A percentile compares a stretch with the other conserved stretches of the same genome.
These are phyloP conservation scores for Hypoxylon sp. DNA, from an alignment of 2,329 filamentous ascomycete genomes.

Conservation along the genomic window DNA sequence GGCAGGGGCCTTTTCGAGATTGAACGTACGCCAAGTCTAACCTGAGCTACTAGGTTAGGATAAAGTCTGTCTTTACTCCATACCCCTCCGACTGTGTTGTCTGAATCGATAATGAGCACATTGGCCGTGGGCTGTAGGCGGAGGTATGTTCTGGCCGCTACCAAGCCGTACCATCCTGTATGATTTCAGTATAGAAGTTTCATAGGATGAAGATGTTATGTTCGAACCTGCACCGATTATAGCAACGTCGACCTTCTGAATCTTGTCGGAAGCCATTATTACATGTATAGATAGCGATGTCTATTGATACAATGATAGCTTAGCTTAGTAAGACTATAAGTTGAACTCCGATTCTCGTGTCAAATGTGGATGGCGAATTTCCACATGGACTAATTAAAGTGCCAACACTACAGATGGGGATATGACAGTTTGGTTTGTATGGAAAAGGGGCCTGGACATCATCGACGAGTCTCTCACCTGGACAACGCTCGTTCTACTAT, in stretches of 20 bases:
- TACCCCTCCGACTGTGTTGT: conserved; percentile 47
- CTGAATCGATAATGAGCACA: conserved; percentile 48
- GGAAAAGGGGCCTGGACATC: not conserved
- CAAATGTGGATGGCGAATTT: not conserved
- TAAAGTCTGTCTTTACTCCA: conserved; percentile 51
- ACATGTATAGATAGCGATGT: not conserved
- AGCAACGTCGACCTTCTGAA: conserved; percentile 42
- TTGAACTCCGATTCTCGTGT: not conserved
- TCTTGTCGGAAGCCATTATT: not conserved
- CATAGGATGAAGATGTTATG: not conserved
- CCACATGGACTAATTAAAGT: conserved; percentile 3
- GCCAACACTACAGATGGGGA: not conserved
- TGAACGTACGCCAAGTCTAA: conserved; percentile 46
- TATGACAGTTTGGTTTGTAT: not conserved
- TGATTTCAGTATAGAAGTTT: not conserved
- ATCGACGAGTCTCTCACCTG: not conserved
- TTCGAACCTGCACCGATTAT: conserved; percentile 49
- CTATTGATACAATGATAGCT: not conserved
- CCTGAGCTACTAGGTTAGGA: conserved; percentile 49
- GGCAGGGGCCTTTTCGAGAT: not conserved
- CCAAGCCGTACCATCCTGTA: conserved; percentile 48
- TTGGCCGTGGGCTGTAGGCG: conserved; percentile 45
- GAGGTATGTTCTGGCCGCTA: conserved; percentile 47
- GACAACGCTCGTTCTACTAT: not conserved
- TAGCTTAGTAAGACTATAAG: not conserved